phyloP scores from a whole-genome alignment of 352 stramenopile genomes.

The Phytopythium litorale region DNA sequence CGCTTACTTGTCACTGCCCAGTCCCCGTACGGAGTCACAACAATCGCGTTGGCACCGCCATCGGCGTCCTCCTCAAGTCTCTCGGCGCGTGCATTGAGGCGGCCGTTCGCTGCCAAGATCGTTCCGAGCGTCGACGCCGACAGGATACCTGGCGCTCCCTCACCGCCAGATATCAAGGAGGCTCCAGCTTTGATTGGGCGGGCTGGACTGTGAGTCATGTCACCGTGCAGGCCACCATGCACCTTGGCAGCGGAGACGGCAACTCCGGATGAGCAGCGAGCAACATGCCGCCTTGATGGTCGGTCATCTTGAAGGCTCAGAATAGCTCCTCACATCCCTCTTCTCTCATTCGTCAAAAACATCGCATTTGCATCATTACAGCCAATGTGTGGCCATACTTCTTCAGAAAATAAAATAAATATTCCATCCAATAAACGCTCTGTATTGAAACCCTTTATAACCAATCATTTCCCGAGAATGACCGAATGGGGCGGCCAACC shows the following conservation, averaged over 20 bases:
- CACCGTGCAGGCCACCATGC: neutral
- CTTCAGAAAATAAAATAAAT: neutral
- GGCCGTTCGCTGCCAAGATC: neutral
- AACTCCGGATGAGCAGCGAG: neutral
- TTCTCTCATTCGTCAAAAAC: neutral
- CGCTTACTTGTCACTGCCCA: neutral
- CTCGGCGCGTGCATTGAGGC: neutral
- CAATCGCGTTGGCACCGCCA: neutral
- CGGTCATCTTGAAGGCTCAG: neutral
- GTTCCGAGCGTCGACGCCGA: slow-evolving; percentile 2
- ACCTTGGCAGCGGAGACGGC: neutral
- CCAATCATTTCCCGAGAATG: neutral
- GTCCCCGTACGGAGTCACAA: slow-evolving; percentile 4
- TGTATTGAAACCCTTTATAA: neutral
- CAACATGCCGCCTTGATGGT: neutral
- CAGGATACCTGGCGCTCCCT: neutral
- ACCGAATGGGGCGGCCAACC: neutral
- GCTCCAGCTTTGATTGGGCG: neutral
- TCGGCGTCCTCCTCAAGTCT: neutral
- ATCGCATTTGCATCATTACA: neutral
- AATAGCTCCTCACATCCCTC: neutral
- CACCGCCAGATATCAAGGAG: neutral
- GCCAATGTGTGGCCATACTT: neutral
- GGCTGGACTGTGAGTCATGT: neutral
- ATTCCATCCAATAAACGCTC: neutral